Evolutionary conservation across 2,329 filamentous ascomycete species (phyloP).

Genomic region (Lojkania enalia): DNA sequence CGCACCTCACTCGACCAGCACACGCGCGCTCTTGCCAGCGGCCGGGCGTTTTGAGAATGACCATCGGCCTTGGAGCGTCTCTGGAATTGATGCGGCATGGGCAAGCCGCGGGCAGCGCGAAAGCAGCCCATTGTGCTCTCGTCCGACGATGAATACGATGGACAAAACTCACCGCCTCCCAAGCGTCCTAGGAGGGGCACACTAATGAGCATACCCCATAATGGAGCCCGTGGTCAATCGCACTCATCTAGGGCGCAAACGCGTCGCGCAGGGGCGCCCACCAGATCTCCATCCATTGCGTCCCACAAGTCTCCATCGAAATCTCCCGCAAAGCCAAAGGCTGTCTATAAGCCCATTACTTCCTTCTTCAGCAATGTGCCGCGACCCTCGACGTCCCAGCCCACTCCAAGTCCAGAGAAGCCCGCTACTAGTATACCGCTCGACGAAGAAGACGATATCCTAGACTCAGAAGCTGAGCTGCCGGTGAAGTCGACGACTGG

Average conservation of each 20-base stretch:
- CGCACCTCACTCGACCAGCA: conserved; percentile 7
- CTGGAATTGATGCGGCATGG: conserved; percentile 41
- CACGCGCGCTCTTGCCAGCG: conserved; percentile 20
- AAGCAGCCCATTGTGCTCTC: conserved; percentile 44
- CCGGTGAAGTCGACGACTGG: conserved; percentile 15
- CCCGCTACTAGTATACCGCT: conserved; percentile 22
- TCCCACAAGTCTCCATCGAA: conserved; percentile 35
- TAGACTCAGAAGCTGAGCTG: conserved; percentile 39
- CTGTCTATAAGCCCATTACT: conserved; percentile 49
- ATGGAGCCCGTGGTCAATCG: conserved; percentile 21
- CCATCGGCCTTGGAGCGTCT: conserved; percentile 20
- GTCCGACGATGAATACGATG: conserved; percentile 37
- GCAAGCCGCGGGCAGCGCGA: conserved; percentile 41
- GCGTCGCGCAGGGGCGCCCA: conserved; percentile 26
- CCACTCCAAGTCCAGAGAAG: conserved; percentile 47
- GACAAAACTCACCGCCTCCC: conserved; percentile 33
- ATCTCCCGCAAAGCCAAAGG: conserved; percentile 41
- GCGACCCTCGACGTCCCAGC: conserved; percentile 46
- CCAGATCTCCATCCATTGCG: conserved; percentile 17
- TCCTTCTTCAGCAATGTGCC: conserved; percentile 54
- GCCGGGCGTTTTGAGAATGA: conserved; percentile 31
- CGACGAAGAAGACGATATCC: conserved; percentile 41
- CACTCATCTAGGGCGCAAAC: conserved; percentile 23
- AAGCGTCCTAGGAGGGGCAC: conserved; percentile 35
- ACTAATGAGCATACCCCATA: conserved; percentile 24